phyloP scores from a whole-genome alignment of 371 early-diverging fungal species.

The Rhizomucor pusillus region DNA sequence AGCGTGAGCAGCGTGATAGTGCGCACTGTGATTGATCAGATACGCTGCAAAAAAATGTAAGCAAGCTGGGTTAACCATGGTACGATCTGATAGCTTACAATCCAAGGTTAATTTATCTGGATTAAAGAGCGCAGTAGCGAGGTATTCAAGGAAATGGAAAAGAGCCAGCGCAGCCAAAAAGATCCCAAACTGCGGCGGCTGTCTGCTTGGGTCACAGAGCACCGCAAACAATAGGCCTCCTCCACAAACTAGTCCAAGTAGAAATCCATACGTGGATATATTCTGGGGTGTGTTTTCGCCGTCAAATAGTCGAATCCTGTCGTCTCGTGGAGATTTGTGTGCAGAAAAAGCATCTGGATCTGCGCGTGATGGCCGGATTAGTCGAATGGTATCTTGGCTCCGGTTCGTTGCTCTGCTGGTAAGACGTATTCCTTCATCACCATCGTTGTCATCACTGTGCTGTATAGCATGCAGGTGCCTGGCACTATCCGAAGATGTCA shows the following conservation, averaged over 20 bases:
- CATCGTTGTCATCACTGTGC: too few species aligned
- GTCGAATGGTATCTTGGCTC: too few species aligned
- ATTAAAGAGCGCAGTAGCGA: slow-evolving; percentile 75
- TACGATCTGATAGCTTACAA: slow-evolving; percentile 44
- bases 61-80: neutral
- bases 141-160: slow-evolving; percentile 80
- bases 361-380: too few species aligned
- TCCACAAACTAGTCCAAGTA: slow-evolving; percentile 61
- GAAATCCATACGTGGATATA: slow-evolving; percentile 65
- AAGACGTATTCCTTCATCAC: too few species aligned
- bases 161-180: slow-evolving; percentile 61
- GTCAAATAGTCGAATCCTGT: slow-evolving; percentile 48
- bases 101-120: slow-evolving; percentile 58
- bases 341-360: too few species aligned
- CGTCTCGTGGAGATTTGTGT: too few species aligned
- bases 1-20: slow-evolving; percentile 71
- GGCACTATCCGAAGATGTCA: too few species aligned
- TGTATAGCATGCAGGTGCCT: too few species aligned
- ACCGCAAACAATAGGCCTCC: slow-evolving; percentile 38
- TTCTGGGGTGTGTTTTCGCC: slow-evolving; percentile 73
- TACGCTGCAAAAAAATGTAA: slow-evolving; percentile 51
- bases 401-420: too few species aligned
- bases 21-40: slow-evolving; percentile 72
- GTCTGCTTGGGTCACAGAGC: slow-evolving; percentile 4
- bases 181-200: slow-evolving; percentile 57